Conservation (phyloP, 2,329 filamentous ascomycete species). For the Chalaropsis ovoidea region DNA sequence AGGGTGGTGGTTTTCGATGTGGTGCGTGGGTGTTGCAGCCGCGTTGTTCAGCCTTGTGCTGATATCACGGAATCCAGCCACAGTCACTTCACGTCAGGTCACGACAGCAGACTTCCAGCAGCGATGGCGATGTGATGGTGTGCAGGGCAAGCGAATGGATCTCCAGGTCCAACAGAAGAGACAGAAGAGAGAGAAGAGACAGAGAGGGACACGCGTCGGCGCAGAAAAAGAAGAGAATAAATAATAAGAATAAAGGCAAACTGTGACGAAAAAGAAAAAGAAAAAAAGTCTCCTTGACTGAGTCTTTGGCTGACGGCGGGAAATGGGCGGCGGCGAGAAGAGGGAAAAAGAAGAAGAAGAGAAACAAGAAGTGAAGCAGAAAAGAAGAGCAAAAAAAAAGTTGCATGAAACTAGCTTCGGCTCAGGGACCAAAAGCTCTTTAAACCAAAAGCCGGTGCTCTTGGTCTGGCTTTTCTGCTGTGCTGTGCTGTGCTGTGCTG, state of each 20-base stretch:
- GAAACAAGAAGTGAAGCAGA: constrained; percentile 18
- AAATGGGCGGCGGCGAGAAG: neutral
- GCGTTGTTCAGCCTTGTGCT: constrained; percentile 20
- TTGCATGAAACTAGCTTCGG: neutral
- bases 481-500: too few relatives aligned
- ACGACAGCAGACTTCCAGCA: too few relatives aligned
- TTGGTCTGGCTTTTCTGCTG: neutral
- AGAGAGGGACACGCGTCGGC: constrained; percentile 28
- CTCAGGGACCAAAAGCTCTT: constrained; percentile 14
- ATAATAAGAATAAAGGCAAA: constrained; percentile 20
- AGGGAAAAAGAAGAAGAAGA: constrained; percentile 11
- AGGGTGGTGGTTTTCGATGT: neutral
- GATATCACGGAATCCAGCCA: constrained; percentile 23
- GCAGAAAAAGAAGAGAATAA: constrained; percentile 17
- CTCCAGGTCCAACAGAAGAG: neutral
- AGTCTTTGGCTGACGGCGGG: neutral
- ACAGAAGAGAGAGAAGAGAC: constrained; percentile 6
- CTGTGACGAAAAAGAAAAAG: neutral
- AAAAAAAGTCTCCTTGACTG: neutral
- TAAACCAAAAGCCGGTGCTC: neutral
- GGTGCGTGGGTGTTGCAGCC: neutral
- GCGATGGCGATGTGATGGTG: neutral
- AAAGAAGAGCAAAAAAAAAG: constrained; percentile 15
- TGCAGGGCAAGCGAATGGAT: neutral
- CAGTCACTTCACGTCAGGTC: constrained; percentile 3